Evolutionary conservation across 2,329 filamentous ascomycete species (phyloP), one percentile per base, ranked within the genome.

Genomic region (Taxawa tesnikishii): DNA sequence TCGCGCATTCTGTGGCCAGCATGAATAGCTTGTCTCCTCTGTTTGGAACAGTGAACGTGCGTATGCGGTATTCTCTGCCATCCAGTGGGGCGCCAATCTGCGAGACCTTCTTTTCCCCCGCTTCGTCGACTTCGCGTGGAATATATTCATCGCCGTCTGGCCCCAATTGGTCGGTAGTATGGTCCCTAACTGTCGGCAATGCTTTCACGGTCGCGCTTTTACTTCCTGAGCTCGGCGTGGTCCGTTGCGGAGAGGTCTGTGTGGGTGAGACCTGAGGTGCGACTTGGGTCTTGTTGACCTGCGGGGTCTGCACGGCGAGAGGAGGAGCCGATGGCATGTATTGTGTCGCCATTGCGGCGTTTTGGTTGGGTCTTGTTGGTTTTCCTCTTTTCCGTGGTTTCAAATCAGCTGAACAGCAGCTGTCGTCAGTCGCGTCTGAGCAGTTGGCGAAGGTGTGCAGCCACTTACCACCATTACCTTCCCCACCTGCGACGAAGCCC

Each of bases 1-100:
- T 76, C 15, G 90, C 90, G 53, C 90, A 96, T 59, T 98, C 90
- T 11, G 90, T 98, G 21, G 90, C 90, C 32, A 98, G 73, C 90
- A 98, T 98, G 61, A 96, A 98, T 5, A 96, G 71, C 59, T 94
- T 94, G 43, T 92, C 79, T 16, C 83, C 85, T 45, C 90, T 71
- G 48, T 92, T 79, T 12, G 88, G 85, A 4, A 98, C 87, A 43
- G 83, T 75, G 55, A 98, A 98, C 1, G 88, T 96, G 41, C 87
- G 73, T 58, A 88, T 94, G 54, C 82, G 77, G 62, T 94, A 98
- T 50, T 88, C 80, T 46, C 90, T 82, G 14, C 73, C 75, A 38
- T 85, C 87, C 16, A 81, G 69, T 14, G 87, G 74, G 49, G 87
- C 78, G 25, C 90, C 90, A 46, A 85, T 83, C 14, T 69, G 56